Base-by-base conservation (phyloP, 108 stramenopile genomes). In the Schizochytrium sp. region DNA sequence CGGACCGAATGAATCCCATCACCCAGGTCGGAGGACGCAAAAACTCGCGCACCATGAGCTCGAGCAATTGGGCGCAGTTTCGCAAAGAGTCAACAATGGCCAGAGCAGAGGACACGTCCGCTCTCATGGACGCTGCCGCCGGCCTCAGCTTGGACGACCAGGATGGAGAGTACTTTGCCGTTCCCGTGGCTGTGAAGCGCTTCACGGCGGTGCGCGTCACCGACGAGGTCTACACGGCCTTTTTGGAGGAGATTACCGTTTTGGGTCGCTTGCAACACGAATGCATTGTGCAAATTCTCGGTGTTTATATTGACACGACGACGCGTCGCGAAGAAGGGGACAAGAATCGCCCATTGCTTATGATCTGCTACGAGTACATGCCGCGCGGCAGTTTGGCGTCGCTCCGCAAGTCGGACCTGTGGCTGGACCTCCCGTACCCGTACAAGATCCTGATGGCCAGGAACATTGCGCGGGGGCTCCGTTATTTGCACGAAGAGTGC, bases 381-480 rank as follows among this genome's bases (percentile, higher is more conserved):
- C 76, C 76, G 6, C 76, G 76, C 45, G 76, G 76, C 12, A 83
- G 76, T 53, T 5, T 83, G n/a, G 48, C 48, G 76, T 6, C 19
- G 6, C 23, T 83, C 0, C 76, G 76, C 76, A 53, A 83, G 28
- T 2, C 51, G 25, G 45, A 47, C 25, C 43, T 21, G 18, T 83
- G 76, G 76, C 76, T 53, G 19, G 48, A 83, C 19, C 2, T 83
- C 0, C 76, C 2, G 51, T 83, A 45, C 28, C n/a, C 76, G 76
- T 53, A 53, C 2, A 83, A 83, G 76, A 47, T 83, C 23, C 44
- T 21, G 51, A 83, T 83, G 76, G 76, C 76, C 6, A 8, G 44
- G 6, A 96, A 98, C 87, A 96, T 99, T 45, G 98, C 98, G 4
- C 97, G 97, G 88, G 98, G 97, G 23, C 98, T 99, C 97, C 58